Base-by-base conservation (phyloP, 164 flowering plant genomes). In the Vitis amurensis region DNA sequence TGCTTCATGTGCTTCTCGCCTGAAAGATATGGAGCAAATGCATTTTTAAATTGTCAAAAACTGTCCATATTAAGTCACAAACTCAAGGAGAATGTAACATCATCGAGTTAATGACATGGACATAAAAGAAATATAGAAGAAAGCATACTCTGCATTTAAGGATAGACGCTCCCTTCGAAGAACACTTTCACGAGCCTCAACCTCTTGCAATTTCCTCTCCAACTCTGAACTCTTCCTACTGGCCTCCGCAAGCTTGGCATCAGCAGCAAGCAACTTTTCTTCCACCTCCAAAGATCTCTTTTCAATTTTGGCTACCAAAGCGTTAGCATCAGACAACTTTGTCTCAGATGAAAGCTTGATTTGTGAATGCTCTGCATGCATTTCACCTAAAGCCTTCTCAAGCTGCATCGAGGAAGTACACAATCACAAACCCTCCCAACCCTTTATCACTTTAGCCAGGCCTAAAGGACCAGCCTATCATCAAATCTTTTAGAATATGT, bases 201-300 rank as follows among this genome's bases (percentile, higher is more conserved):
- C 63, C 69, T 93, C 97, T 68, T 84, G 85, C 76, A 89, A 67
- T 75, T 83, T 90, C 77, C 88, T 81, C 62, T 92, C 97, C 74
- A 93, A 17, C 65, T 91, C 93, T 13, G 86, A 74, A 76, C 80
- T 75, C 78, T 87, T 88, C 60, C 93, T 78, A 71, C 77, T 90
- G n/a, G 88, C 91, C 84, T 93, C 98, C 53, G 91, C 93, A 73
- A 88, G 86, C 75, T 85, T 91, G 27, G 92, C 88, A 69, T 91
- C 94, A 59, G 91, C 97, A 73, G 83, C 83, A 69, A 71, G 88
- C 73, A 89, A 27, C 74, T 88, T 96, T 53, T 79, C 79, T 68
- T 92, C 85, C 27, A 87, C 87, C 70, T 87, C 96, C 72, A 88
- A 64, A 13, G 93, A 84, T 78, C 77, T 88, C 57, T 82, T 92